These are phyloP conservation scores for Hypoxylon sp. DNA, from an alignment of 2,329 filamentous ascomycete genomes.

Conservation along the genomic window DNA sequence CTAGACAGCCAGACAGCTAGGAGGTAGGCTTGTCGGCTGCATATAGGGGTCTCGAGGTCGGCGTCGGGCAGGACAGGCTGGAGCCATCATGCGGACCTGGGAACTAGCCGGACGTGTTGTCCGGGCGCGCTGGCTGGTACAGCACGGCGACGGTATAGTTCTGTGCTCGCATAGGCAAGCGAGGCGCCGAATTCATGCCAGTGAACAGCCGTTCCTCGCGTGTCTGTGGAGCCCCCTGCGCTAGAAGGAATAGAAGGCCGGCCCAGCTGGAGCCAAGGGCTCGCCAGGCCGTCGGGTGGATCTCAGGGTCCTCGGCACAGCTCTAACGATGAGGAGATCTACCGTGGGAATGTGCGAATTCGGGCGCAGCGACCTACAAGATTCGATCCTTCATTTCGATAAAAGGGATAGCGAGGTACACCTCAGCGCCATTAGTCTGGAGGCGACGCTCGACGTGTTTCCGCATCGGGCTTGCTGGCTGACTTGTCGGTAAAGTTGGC, in stretches of 20 bases:
- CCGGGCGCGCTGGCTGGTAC: slow-evolving; percentile 9
- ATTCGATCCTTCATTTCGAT: slow-evolving; percentile 32
- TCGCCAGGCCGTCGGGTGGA: slow-evolving; percentile 14
- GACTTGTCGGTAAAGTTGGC: slow-evolving; percentile 18
- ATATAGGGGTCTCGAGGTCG: slow-evolving; percentile 4
- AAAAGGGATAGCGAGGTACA: slow-evolving; percentile 5
- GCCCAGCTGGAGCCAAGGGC: slow-evolving; percentile 19
- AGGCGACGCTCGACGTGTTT: slow-evolving; percentile 9
- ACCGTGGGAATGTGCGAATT: slow-evolving; percentile 23
- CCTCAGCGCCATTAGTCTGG: slow-evolving; percentile 4
- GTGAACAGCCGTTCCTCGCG: slow-evolving; percentile 21
- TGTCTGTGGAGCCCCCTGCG: slow-evolving; percentile 22
- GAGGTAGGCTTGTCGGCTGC: not conserved
- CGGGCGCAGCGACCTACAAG: slow-evolving; percentile 23
- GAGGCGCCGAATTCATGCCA: slow-evolving; percentile 13
- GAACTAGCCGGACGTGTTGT: slow-evolving; percentile 1
- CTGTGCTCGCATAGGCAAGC: slow-evolving; percentile 12
- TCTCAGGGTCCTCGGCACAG: slow-evolving; percentile 30
- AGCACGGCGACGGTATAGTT: not conserved
- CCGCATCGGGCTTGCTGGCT: slow-evolving; percentile 17
- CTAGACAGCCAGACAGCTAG: too few species aligned
- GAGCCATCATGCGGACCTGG: not conserved
- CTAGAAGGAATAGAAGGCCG: slow-evolving; percentile 3
- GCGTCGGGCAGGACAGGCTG: slow-evolving; percentile 13
- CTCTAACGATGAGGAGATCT: slow-evolving; percentile 30